phyloP scores from a whole-genome alignment of 257 asterid species.

The Striga asiatica region DNA sequence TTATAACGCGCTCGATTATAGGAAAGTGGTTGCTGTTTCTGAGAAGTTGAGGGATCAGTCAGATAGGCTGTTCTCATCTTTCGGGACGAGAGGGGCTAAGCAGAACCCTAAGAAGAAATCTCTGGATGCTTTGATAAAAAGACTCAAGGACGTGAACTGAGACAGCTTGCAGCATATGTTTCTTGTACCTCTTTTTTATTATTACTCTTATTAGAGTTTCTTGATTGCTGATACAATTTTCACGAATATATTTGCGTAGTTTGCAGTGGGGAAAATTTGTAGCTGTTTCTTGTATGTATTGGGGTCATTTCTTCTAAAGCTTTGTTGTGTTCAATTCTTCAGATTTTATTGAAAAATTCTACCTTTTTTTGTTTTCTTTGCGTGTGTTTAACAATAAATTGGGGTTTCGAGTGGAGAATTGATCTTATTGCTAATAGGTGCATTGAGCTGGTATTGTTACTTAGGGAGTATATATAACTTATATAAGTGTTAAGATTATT shows the following conservation, averaged over 20 bases:
- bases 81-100: constrained; percentile 86
- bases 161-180: constrained; percentile 19
- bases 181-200: background rate
- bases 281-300: background rate
- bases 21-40: constrained; percentile 71
- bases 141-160: constrained; percentile 80
- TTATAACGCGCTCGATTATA: constrained; percentile 63
- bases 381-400: too few species aligned
- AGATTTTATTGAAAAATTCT: too few species aligned
- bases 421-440: too few species aligned
- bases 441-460: too few species aligned
- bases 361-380: too few species aligned
- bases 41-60: constrained; percentile 91
- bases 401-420: too few species aligned
- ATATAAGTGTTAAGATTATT: too few species aligned
- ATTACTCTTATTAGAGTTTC: background rate
- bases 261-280: background rate
- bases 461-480: too few species aligned
- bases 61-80: constrained; percentile 71
- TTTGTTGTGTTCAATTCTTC: background rate
- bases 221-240: background rate
- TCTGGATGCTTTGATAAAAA: constrained; percentile 76
- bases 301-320: background rate
- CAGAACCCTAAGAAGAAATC: constrained; percentile 92
- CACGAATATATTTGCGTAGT: background rate